phyloP scores from a whole-genome alignment of 768 basidiomycete species.

The Termitomyces sp. region DNA sequence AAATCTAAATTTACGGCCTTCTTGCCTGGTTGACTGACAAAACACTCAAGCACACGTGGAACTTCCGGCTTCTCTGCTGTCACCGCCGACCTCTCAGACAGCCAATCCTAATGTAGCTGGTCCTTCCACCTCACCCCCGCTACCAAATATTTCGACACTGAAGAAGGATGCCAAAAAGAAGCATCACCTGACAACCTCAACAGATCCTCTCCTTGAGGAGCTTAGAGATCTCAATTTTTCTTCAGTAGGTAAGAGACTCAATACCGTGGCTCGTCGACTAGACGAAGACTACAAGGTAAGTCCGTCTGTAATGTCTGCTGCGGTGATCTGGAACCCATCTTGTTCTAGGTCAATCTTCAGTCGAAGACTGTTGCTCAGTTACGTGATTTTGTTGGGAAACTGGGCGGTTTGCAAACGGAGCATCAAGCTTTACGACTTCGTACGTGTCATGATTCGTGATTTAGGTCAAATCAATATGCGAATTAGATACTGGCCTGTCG shows the following conservation, averaged over 20 bases:
- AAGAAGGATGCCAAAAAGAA: constrained; percentile 86
- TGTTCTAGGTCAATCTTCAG: constrained; percentile 65
- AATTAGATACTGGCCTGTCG: constrained; percentile 86
- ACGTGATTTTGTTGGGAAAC: constrained; percentile 90
- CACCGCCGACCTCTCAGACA: constrained; percentile 44
- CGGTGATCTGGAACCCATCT: neutral
- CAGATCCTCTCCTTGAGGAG: constrained; percentile 78
- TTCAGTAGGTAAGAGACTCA: constrained; percentile 76
- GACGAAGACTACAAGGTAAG: constrained; percentile 89
- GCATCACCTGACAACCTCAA: constrained; percentile 69
- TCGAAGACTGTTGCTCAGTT: constrained; percentile 90
- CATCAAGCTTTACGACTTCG: constrained; percentile 86
- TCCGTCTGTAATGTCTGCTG: neutral
- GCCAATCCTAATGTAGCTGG: constrained; percentile 33
- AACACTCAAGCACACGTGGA: constrained; percentile 63
- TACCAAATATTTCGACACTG: constrained; percentile 40
- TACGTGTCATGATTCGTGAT: constrained; percentile 31
- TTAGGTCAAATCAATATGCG: neutral
- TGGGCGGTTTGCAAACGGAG: constrained; percentile 89
- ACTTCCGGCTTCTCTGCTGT: constrained; percentile 65
- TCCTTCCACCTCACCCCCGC: constrained; percentile 28
- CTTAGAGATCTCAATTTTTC: constrained; percentile 92
- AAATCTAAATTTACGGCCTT: constrained; percentile 18
- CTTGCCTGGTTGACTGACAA: constrained; percentile 1
- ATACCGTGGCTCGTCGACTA: constrained; percentile 72